phyloP scores from a whole-genome alignment of 139 green algal species.

The Chlamydomonas sphaeroides region DNA sequence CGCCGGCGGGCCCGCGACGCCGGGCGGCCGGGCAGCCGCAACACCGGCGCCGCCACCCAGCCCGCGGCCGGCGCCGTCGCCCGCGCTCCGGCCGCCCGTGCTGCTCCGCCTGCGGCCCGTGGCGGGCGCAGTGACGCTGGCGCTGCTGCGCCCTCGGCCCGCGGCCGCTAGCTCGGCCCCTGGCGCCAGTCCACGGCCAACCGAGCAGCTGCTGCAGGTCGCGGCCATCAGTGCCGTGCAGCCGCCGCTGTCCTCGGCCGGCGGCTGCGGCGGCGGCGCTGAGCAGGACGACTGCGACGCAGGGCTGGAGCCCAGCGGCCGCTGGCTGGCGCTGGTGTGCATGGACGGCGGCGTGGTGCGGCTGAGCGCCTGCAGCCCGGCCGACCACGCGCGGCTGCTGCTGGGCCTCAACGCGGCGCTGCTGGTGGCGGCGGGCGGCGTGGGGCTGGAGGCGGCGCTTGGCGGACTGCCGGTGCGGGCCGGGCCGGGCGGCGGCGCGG shows the following conservation, averaged over 20 bases:
- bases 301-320: background rate
- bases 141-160: background rate
- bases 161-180: background rate
- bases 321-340: conserved; percentile 32
- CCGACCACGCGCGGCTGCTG: conserved; percentile 21
- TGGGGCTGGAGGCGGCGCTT: background rate
- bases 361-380: conserved; percentile 18
- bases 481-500: background rate
- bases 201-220: conserved; percentile 8
- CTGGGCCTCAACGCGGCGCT: conserved; percentile 26
- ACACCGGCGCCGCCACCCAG: conserved; percentile 1
- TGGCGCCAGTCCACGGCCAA: background rate
- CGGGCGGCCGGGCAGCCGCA: background rate
- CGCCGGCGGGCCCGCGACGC: background rate
- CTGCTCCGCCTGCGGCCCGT: background rate
- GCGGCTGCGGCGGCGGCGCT: background rate
- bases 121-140: conserved; percentile 2
- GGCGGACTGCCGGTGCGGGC: background rate
- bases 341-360: conserved; percentile 21
- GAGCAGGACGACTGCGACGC: background rate
- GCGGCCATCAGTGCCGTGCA: conserved; percentile 14
- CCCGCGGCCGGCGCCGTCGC: background rate
- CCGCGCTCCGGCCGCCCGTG: background rate
- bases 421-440: background rate
- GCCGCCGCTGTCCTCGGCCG: background rate